Evolutionary conservation across 2,329 filamentous ascomycete species (phyloP), one percentile per base, ranked within the genome.

Genomic region (Monosporascus sp.): DNA sequence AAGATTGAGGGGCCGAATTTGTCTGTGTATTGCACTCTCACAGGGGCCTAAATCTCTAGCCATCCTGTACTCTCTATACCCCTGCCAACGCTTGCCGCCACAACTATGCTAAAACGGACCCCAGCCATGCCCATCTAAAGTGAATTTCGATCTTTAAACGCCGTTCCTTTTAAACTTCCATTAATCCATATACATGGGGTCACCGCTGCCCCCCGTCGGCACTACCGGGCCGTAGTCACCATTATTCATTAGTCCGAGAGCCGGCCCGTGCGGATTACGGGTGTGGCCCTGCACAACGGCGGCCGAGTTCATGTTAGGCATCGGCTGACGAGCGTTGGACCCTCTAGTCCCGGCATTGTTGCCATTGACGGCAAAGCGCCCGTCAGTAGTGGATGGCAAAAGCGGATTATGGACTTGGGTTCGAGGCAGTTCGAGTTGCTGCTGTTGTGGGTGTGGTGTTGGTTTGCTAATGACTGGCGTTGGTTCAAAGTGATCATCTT

Each of bases 401-500:
- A 68, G 70, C 51, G 73, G 73, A 31, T 70, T 60, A 9, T 71
- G 66, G 14, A 59, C 68, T 48, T 74, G 68, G 1, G 72, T 72
- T 37, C 74, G 69, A 5, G 73, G 67, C 17, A 77, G 72, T 17
- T 78, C 75, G 14, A 79, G 69, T 52, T 74, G 65, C 17, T 70
- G 65, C 20, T 70, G 66, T 7, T 69, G 66, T 5, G 74, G 74
- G 18, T 59, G 54, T 20, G 58, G 50, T 3, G 59, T 63, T 6
- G 68, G 58, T 54, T 76, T 74, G 7, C 68, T 59, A 4, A 71
- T 65, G 25, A 61, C 49, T 6, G 73, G 72, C 3, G 72, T 72
- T 50, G 80, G 76, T 7, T 77, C 73, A 55, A 79, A 82, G 50
- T 72, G 75, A 46, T 81, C 79, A 50, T 80, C 79, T 38, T 83